phyloP scores from a whole-genome alignment of 2,329 filamentous ascomycete genomes.

The Lojkania enalia region DNA sequence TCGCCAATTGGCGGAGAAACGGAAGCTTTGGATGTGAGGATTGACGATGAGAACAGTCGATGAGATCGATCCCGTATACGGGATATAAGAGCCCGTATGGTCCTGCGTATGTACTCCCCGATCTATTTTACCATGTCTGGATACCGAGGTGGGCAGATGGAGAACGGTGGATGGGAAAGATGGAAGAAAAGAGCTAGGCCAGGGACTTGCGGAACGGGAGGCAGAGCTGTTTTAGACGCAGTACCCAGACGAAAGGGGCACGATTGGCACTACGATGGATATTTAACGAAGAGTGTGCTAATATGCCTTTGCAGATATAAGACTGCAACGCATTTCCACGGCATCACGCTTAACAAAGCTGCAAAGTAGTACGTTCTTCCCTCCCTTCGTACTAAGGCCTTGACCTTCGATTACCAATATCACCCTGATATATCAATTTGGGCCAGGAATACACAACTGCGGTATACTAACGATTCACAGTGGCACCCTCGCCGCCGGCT shows the following conservation, averaged over 20 bases:
- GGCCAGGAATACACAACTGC: neutral
- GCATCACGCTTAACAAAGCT: constrained; percentile 49
- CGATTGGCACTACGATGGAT: neutral
- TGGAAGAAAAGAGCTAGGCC: neutral
- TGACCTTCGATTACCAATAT: neutral
- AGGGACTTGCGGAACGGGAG: neutral
- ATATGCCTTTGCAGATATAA: constrained; percentile 52
- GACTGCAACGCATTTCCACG: constrained; percentile 53
- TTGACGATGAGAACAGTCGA: constrained; percentile 26
- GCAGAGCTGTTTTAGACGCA: neutral
- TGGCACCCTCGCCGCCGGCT: constrained; percentile 53
- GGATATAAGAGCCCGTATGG: constrained; percentile 61
- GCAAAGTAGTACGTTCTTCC: constrained; percentile 51
- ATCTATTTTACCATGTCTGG: constrained; percentile 2
- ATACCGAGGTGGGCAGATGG: neutral
- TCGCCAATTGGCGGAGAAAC: neutral
- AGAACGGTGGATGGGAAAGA: neutral
- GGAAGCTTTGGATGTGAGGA: neutral
- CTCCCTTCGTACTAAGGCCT: neutral
- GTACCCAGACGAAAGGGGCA: neutral
- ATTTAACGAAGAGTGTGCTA: constrained; percentile 11
- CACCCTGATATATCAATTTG: neutral
- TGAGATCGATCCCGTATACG: constrained; percentile 46
- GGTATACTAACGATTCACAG: constrained; percentile 25
- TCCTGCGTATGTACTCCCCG: constrained; percentile 55